Conservation (phyloP, 176 grass and related monocot species). For the Metroxylon sagu region DNA sequence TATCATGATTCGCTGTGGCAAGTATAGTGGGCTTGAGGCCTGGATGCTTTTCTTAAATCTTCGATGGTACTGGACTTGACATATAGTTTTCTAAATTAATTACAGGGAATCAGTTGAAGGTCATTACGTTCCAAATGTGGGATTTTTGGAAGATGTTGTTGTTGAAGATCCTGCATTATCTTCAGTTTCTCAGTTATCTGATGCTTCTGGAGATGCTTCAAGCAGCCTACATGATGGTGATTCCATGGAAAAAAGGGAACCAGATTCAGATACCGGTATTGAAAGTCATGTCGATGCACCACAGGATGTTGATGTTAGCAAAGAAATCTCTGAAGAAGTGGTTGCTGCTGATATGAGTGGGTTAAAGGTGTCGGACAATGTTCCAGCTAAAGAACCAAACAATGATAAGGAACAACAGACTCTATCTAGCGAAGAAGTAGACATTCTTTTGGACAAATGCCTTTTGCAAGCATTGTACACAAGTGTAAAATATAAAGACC, state of each 20-base stretch:
- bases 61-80: not conserved
- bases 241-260: slow-evolving; percentile 18
- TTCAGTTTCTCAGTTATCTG: slow-evolving; percentile 26
- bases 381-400: slow-evolving; percentile 28
- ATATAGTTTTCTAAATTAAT: slow-evolving; percentile 1
- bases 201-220: slow-evolving; percentile 25
- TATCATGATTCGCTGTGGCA: slow-evolving; percentile 84
- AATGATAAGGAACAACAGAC: slow-evolving; percentile 50
- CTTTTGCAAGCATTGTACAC: slow-evolving; percentile 82
- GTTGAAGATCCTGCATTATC: slow-evolving; percentile 66
- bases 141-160: slow-evolving; percentile 80
- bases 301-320: slow-evolving; percentile 2
- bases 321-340: slow-evolving; percentile 43
- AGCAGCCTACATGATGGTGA: slow-evolving; percentile 22
- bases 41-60: not conserved
- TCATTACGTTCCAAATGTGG: slow-evolving; percentile 77
- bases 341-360: slow-evolving; percentile 26
- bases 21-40: slow-evolving; percentile 23
- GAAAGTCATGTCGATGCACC: slow-evolving; percentile 14
- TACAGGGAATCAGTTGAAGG: slow-evolving; percentile 83
- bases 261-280: slow-evolving; percentile 19
- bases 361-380: slow-evolving; percentile 40
- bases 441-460: slow-evolving; percentile 78
- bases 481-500: slow-evolving; percentile 75
- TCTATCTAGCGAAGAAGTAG: slow-evolving; percentile 77